phyloP scores from a whole-genome alignment of 2,329 filamentous ascomycete genomes.

The Fusarium sp. region DNA sequence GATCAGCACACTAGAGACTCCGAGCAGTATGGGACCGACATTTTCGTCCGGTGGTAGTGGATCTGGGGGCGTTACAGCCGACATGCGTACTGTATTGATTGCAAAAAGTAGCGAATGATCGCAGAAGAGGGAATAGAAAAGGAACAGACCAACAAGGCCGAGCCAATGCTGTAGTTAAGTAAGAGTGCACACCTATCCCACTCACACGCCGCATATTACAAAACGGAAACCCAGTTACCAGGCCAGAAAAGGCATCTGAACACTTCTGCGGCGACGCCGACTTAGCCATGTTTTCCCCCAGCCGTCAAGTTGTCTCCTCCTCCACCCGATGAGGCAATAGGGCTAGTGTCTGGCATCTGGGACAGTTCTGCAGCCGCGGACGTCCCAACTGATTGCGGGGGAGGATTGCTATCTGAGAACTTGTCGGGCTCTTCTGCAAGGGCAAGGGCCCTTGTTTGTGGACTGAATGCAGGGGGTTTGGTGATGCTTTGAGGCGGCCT shows the following conservation, averaged over 20 bases:
- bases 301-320: neutral
- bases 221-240: neutral
- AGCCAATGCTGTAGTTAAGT: neutral
- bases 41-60: constrained; percentile 53
- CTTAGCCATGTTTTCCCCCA: neutral
- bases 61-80: constrained; percentile 28
- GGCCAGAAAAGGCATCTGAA: neutral
- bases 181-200: neutral
- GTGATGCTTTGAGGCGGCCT: neutral
- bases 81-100: constrained; percentile 16
- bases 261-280: neutral
- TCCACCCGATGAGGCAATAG: neutral
- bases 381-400: neutral
- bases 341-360: neutral
- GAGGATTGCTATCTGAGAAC: neutral
- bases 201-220: neutral
- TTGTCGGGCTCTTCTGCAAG: neutral
- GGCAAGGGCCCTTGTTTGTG: neutral
- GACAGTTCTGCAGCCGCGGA: neutral
- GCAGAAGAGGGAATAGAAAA: neutral
- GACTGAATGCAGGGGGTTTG: neutral
- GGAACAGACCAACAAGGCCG: neutral
- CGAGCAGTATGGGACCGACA: constrained; percentile 48
- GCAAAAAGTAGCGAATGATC: neutral
- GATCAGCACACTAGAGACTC: constrained; percentile 49